A percentile compares a stretch with the other conserved stretches of the same genome.
phyloP scores from a whole-genome alignment of 306 rosid genomes.

The Hylodesmum podocarpum region DNA sequence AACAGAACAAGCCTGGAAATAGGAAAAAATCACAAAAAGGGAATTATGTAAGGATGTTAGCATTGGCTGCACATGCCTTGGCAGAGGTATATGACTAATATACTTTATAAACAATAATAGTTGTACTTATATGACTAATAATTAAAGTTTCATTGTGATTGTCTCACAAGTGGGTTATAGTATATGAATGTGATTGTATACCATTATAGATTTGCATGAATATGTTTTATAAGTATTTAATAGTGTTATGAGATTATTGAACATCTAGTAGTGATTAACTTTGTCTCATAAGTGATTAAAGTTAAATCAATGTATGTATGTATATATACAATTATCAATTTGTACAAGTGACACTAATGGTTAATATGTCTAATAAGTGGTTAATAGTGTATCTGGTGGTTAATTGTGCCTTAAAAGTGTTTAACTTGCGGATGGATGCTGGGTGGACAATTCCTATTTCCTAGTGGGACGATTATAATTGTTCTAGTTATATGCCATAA shows the following conservation, averaged over 20 bases:
- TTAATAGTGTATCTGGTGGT: not conserved
- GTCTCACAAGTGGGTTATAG: not conserved
- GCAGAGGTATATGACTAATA: constrained; percentile 74
- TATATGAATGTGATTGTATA: not conserved
- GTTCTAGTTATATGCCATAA: not conserved
- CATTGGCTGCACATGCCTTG: constrained; percentile 89
- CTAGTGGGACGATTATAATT: not conserved
- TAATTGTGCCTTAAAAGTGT: not conserved
- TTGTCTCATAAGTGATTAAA: not conserved
- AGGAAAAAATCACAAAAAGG: constrained; percentile 57
- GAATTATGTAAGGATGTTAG: constrained; percentile 71
- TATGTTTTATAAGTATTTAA: not conserved
- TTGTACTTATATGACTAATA: too few species aligned
- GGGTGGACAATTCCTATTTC: too few species aligned
- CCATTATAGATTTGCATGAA: not conserved
- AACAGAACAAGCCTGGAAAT: constrained; percentile 49
- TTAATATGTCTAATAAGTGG: not conserved
- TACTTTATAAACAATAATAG: too few species aligned
- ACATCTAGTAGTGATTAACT: not conserved
- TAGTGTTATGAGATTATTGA: not conserved
- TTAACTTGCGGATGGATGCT: not conserved
- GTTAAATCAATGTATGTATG: not conserved
- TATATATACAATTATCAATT: not conserved
- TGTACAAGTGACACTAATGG: not conserved
- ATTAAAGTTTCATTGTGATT: too few species aligned